Conservation (phyloP, 1,139 yeast species). For the Geotrichum australiense region DNA sequence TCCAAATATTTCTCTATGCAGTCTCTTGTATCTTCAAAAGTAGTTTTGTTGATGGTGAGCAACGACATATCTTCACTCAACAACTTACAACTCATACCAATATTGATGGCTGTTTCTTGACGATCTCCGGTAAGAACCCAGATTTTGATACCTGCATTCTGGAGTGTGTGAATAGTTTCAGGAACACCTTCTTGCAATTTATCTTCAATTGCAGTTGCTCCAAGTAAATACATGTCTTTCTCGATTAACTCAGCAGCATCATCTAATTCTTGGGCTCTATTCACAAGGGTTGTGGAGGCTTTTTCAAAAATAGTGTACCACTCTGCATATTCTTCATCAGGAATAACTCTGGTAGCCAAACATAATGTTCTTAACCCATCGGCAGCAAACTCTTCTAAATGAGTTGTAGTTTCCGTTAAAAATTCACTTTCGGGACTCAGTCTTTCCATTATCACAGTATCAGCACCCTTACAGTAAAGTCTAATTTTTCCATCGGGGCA, state of each 20-base stretch:
- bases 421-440: constrained; percentile 69
- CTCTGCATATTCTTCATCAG: constrained; percentile 65
- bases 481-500: constrained; percentile 92
- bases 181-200: constrained; percentile 98
- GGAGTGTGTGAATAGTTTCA: constrained; percentile 89
- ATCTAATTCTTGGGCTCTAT: constrained; percentile 72
- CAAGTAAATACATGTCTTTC: constrained; percentile 66
- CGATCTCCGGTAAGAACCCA: constrained; percentile 99
- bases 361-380: constrained; percentile 94
- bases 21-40: constrained; percentile 61
- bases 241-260: constrained; percentile 84
- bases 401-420: constrained; percentile 74
- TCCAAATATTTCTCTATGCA: constrained; percentile 69
- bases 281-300: constrained; percentile 75
- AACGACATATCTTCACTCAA: constrained; percentile 94
- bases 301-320: constrained; percentile 60
- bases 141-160: constrained; percentile 91
- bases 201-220: constrained; percentile 98
- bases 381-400: constrained; percentile 92
- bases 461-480: constrained; percentile 95
- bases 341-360: constrained; percentile 75
- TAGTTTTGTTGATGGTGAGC: constrained; percentile 79
- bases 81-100: constrained; percentile 95
- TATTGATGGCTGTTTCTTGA: constrained; percentile 98
- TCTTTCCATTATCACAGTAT: constrained; percentile 87